Conservation (phyloP, 2,329 filamentous ascomycete genomes). For the Phaeosphaeriaceae sp. region DNA sequence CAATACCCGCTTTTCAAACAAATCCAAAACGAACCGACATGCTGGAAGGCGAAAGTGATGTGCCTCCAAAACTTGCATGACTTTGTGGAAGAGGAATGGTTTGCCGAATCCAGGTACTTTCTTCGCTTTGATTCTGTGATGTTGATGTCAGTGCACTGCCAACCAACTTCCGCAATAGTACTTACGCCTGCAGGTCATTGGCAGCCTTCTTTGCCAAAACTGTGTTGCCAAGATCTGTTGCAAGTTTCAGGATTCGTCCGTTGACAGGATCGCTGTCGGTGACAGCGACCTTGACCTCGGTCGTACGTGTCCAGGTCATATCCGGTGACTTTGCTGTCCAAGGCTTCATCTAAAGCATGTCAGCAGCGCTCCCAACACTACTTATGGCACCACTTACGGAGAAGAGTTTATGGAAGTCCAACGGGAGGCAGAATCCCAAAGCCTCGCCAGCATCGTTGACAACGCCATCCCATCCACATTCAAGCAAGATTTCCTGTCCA, state of each 20-base stretch:
- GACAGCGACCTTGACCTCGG: slow-evolving; percentile 62
- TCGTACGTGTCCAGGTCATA: slow-evolving; percentile 40
- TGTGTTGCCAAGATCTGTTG: slow-evolving; percentile 90
- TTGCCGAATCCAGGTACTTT: slow-evolving; percentile 78
- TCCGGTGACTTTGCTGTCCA: slow-evolving; percentile 43
- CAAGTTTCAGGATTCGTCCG: slow-evolving; percentile 79
- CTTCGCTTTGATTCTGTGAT: slow-evolving; percentile 72
- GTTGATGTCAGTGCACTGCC: slow-evolving; percentile 19
- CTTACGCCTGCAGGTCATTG: slow-evolving; percentile 72
- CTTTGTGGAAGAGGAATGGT: slow-evolving; percentile 80
- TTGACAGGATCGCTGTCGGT: slow-evolving; percentile 69
- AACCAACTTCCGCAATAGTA: slow-evolving; percentile 9
- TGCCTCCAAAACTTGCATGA: slow-evolving; percentile 83
- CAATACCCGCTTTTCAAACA: slow-evolving; percentile 92
- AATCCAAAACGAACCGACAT: slow-evolving; percentile 86
- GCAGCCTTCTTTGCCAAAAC: slow-evolving; percentile 89
- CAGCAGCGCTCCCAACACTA: slow-evolving; percentile 13
- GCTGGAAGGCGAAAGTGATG: slow-evolving; percentile 90
- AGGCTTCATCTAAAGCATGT: slow-evolving; percentile 44
- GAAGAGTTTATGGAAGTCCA: slow-evolving; percentile 79
- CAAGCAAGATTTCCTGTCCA: slow-evolving; percentile 87
- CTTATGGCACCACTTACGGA: slow-evolving; percentile 57
- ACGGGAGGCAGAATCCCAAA: slow-evolving; percentile 85
- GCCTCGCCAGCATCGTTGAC: slow-evolving; percentile 83
- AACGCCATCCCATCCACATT: slow-evolving; percentile 92